Conservation (phyloP, 2,329 filamentous ascomycete species). For the Hypoxylon sp. region DNA sequence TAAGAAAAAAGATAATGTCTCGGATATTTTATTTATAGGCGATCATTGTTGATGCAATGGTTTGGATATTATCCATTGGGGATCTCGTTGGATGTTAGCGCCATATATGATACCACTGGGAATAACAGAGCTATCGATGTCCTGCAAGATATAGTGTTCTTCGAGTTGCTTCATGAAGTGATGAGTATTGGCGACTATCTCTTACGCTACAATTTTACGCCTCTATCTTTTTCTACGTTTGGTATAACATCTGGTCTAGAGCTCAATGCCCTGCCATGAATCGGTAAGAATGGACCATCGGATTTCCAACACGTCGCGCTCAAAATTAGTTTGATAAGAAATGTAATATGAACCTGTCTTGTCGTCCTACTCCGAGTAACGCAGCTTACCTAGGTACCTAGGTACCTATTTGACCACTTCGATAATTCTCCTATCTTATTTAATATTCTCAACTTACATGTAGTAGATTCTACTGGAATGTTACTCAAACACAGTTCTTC, state of each 20-base stretch:
- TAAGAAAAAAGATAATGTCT: conserved; percentile 30
- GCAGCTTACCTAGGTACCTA: no score
- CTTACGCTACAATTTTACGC: no score
- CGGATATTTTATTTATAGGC: conserved; percentile 16
- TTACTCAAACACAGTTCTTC: no score
- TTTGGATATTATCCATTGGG: not conserved
- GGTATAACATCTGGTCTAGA: not conserved
- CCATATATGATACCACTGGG: conserved; percentile 25
- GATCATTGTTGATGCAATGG: conserved; percentile 25
- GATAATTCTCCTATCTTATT: not conserved
- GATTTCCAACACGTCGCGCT: no score
- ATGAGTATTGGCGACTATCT: not conserved
- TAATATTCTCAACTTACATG: not conserved
- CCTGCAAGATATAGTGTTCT: not conserved
- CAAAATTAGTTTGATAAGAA: no score
- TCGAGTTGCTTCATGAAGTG: not conserved
- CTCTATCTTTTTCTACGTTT: not conserved
- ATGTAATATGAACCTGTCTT: no score
- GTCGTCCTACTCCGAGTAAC: no score
- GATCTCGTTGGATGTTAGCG: conserved; percentile 18
- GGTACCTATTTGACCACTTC: not conserved
- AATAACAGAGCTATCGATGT: conserved; percentile 22
- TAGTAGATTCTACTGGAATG: no score
- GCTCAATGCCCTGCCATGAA: not conserved
- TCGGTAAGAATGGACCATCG: not conserved